Conservation (phyloP, 106 monocot genomes). For the Agapanthus africanus region DNA sequence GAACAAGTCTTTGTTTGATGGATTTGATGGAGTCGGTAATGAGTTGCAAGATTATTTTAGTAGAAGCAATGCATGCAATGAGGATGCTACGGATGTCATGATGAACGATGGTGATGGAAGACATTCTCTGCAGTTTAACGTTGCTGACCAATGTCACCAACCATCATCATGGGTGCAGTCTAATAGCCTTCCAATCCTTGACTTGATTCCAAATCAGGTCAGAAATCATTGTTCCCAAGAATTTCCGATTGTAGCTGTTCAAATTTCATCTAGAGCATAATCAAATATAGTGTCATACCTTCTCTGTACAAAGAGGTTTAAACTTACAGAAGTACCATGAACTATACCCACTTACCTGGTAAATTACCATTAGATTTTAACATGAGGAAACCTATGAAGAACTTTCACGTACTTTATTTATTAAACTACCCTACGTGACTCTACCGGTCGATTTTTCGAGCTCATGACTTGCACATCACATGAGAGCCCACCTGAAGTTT, state of each 20-base stretch:
- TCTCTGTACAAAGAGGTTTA: no score
- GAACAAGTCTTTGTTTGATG: slow-evolving; percentile 26
- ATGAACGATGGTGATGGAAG: slow-evolving; percentile 1
- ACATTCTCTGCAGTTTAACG: slow-evolving; percentile 3
- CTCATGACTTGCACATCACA: no score
- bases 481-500: no score
- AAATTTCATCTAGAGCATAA: no score
- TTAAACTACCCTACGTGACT: no score
- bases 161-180: slow-evolving; percentile 13
- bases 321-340: no score
- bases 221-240: background rate
- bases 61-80: slow-evolving; percentile 1
- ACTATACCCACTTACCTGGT: no score
- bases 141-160: slow-evolving; percentile 3
- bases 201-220: slow-evolving; percentile 14
- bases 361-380: no score
- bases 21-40: slow-evolving; percentile 19
- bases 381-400: no score
- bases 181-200: background rate
- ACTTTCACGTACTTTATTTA: no score
- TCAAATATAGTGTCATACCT: no score
- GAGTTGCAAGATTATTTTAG: slow-evolving; percentile 34
- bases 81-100: background rate
- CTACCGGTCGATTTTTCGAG: no score
- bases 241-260: background rate